These are phyloP conservation scores for Zygoascus sp. DNA, from an alignment of 1,139 yeast genomes.

Conservation along the genomic window DNA sequence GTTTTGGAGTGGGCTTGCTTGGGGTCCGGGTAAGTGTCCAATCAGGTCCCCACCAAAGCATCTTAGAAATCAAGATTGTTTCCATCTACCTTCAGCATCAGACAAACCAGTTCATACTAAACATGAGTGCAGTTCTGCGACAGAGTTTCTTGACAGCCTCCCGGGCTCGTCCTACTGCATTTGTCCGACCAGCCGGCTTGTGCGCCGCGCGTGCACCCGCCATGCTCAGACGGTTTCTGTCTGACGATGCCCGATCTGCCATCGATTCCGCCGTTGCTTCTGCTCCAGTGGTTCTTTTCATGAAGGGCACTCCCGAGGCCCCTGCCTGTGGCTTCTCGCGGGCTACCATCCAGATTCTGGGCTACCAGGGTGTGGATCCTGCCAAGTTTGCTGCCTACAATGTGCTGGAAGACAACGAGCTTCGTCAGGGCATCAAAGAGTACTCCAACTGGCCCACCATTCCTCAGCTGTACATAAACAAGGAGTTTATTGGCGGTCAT, in stretches of 20 bases:
- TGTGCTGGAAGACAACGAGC: conserved; percentile 89
- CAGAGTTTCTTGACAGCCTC: conserved; percentile 4
- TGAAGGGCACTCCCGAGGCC: conserved; percentile 78
- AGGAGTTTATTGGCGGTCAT: conserved; percentile 96
- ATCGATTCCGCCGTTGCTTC: conserved; percentile 78
- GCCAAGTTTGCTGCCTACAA: conserved; percentile 94
- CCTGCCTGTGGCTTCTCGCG: conserved; percentile 98
- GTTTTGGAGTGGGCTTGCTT: too few species aligned
- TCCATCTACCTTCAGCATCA: not conserved
- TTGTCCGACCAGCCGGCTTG: not conserved
- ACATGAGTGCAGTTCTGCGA: not conserved
- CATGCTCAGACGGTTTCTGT: conserved; percentile 49
- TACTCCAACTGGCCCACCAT: conserved; percentile 94
- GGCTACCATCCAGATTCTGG: conserved; percentile 87
- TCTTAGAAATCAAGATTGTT: not conserved
- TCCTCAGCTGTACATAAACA: conserved; percentile 53
- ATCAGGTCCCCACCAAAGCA: not conserved
- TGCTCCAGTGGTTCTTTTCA: conserved; percentile 88
- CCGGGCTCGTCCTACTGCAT: conserved; percentile 1
- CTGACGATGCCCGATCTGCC: conserved; percentile 76
- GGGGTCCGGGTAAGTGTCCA: not conserved
- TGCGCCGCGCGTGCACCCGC: not conserved
- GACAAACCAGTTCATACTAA: not conserved
- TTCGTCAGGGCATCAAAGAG: conserved; percentile 91
- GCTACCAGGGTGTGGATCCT: conserved; percentile 97